Percentiles rank a stretch among this genome's conserved stretches.
These are phyloP conservation scores for Syncephalastrum sp. DNA, from an alignment of 371 early-diverging fungal species.

Conservation along the genomic window DNA sequence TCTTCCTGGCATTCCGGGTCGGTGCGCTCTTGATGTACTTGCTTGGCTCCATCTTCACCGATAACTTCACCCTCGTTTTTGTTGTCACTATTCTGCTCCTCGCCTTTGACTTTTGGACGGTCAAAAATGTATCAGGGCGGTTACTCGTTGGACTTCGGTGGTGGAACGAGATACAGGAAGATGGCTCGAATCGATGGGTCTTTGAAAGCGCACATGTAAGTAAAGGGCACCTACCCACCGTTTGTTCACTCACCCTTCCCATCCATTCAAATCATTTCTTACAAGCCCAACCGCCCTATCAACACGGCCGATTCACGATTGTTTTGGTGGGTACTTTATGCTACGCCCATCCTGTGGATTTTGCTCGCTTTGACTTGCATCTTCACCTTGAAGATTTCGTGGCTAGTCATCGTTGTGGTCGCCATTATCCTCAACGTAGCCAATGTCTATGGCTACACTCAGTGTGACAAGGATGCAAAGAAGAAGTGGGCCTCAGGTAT, in stretches of 20 bases:
- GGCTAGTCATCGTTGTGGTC: slow-evolving; percentile 85
- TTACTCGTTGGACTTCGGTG: slow-evolving; percentile 94
- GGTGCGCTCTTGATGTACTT: slow-evolving; percentile 82
- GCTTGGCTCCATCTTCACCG: slow-evolving; percentile 73
- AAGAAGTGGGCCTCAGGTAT: slow-evolving; percentile 61
- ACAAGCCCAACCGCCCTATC: slow-evolving; percentile 62
- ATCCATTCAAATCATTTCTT: background rate
- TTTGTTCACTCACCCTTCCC: background rate
- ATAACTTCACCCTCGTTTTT: slow-evolving; percentile 88
- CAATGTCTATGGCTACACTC: slow-evolving; percentile 93
- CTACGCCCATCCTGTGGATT: slow-evolving; percentile 83
- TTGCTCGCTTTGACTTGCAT: slow-evolving; percentile 78
- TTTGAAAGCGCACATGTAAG: slow-evolving; percentile 91
- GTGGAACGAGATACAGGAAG: slow-evolving; percentile 97
- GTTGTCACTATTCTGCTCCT: slow-evolving; percentile 87
- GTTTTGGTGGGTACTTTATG: slow-evolving; percentile 92
- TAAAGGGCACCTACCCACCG: background rate
- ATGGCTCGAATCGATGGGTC: slow-evolving; percentile 91
- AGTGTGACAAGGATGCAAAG: slow-evolving; percentile 92
- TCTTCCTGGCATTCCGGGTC: slow-evolving; percentile 85
- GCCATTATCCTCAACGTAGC: slow-evolving; percentile 83
- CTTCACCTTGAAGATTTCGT: slow-evolving; percentile 69
- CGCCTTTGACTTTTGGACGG: slow-evolving; percentile 98
- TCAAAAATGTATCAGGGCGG: slow-evolving; percentile 96
- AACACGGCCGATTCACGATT: slow-evolving; percentile 87